Conservation (phyloP, 202 grass and related monocot genomes). For the Setaria italica region DNA sequence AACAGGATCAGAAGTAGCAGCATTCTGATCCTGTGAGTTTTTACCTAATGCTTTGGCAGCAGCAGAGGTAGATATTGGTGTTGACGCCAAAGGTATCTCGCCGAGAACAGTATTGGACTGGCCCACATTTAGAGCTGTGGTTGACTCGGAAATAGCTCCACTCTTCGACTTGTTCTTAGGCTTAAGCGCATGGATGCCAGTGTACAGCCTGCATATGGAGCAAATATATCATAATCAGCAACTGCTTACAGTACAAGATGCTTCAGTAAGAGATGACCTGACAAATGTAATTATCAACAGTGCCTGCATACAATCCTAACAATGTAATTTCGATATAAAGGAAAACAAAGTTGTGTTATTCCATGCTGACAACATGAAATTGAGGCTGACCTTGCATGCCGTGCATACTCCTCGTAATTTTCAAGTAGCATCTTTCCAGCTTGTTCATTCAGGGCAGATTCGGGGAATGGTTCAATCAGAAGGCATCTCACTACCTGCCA, state of each 20-base stretch:
- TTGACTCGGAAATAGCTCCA: constrained; percentile 78
- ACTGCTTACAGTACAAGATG: background rate
- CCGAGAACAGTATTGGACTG: constrained; percentile 48
- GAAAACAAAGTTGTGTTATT: background rate
- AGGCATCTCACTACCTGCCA: constrained; percentile 91
- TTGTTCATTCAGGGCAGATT: constrained; percentile 94
- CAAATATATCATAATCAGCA: background rate
- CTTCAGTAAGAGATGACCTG: background rate
- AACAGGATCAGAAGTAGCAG: constrained; percentile 41
- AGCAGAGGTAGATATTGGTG: constrained; percentile 39
- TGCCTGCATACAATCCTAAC: constrained; percentile 7
- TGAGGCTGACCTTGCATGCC: constrained; percentile 79
- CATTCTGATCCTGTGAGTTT: constrained; percentile 70
- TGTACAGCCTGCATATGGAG: constrained; percentile 65
- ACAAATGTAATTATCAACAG: background rate
- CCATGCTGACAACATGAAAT: constrained; percentile 9
- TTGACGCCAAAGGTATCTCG: constrained; percentile 39
- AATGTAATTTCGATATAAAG: background rate
- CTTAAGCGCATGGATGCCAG: constrained; percentile 82
- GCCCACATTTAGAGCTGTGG: constrained; percentile 71
- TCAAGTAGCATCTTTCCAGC: constrained; percentile 92
- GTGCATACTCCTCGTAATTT: constrained; percentile 82
- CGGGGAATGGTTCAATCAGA: constrained; percentile 88
- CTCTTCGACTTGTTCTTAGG: constrained; percentile 67
- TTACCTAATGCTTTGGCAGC: constrained; percentile 46